These are phyloP conservation scores for Lactifluus hygrophoroides DNA, from an alignment of 768 basidiomycete species.

Conservation along the genomic window DNA sequence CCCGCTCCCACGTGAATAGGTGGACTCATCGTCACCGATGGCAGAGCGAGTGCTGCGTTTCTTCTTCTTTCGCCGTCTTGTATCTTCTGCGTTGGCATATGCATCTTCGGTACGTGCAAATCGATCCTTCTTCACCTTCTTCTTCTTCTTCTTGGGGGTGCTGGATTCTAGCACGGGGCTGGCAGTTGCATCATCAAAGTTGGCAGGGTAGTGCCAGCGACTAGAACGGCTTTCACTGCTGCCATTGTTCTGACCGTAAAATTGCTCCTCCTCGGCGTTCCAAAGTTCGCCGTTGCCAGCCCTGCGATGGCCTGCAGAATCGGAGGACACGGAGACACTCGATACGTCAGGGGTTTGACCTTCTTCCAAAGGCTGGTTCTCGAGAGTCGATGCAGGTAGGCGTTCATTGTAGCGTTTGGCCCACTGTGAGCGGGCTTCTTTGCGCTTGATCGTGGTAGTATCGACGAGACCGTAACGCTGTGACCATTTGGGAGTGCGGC, in stretches of 20 bases:
- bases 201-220: conserved; percentile 81
- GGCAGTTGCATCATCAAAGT: conserved; percentile 51
- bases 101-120: conserved; percentile 87
- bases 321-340: conserved; percentile 24
- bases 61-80: conserved; percentile 46
- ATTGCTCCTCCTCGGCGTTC: conserved; percentile 68
- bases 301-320: conserved; percentile 25
- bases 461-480: conserved; percentile 85
- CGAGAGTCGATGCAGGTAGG: conserved; percentile 56
- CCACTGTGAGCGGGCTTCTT: conserved; percentile 80
- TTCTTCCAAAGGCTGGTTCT: conserved; percentile 66
- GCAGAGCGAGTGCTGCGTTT: conserved; percentile 51
- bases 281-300: conserved; percentile 53
- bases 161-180: conserved; percentile 28
- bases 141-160: conserved; percentile 54
- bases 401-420: conserved; percentile 80
- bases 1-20: conserved; percentile 28
- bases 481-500: conserved; percentile 94
- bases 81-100: conserved; percentile 39
- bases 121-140: conserved; percentile 78
- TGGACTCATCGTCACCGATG: conserved; percentile 29
- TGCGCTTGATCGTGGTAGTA: conserved; percentile 66
- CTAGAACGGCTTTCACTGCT: conserved; percentile 27
- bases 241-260: conserved; percentile 45
- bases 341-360: conserved; percentile 48